Percentiles rank a stretch among this genome's conserved stretches.
phyloP scores from a whole-genome alignment of 306 rosid species.

The Lathyrus aphaca region DNA sequence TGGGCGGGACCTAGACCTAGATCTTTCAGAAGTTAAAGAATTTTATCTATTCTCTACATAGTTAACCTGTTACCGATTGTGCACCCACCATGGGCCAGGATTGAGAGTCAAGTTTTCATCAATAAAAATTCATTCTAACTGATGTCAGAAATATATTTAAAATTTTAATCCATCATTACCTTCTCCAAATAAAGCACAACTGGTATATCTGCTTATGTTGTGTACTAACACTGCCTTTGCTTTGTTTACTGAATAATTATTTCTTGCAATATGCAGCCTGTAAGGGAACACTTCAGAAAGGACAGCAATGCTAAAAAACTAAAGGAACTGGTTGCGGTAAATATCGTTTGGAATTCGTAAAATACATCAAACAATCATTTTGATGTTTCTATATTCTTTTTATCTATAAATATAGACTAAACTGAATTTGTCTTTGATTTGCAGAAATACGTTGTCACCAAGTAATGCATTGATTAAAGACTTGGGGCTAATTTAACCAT shows the following conservation, averaged over 20 bases:
- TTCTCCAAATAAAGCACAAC: background rate
- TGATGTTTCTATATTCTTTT: background rate
- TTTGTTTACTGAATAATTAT: constrained; percentile 22
- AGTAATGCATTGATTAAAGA: constrained; percentile 31
- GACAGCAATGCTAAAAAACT: constrained; percentile 74
- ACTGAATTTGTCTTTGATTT: constrained; percentile 18
- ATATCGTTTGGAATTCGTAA: constrained; percentile 12
- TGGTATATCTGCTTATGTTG: background rate
- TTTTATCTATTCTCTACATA: background rate
- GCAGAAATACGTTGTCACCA: constrained; percentile 53
- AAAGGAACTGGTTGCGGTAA: constrained; percentile 64
- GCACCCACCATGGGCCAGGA: background rate
- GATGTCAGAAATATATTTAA: constrained; percentile 1
- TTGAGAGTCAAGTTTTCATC: background rate
- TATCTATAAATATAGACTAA: constrained; percentile 3
- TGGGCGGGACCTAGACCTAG: background rate
- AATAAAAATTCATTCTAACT: background rate
- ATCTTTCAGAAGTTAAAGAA: background rate
- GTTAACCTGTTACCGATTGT: background rate
- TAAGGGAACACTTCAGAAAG: constrained; percentile 68
- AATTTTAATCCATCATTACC: background rate
- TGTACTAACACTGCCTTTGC: background rate
- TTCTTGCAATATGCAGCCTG: constrained; percentile 62
- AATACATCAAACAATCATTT: background rate
- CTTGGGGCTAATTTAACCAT: constrained; percentile 18